These are phyloP conservation scores for Candida pini DNA, from an alignment of 805 yeast genomes.

Conservation along the genomic window DNA sequence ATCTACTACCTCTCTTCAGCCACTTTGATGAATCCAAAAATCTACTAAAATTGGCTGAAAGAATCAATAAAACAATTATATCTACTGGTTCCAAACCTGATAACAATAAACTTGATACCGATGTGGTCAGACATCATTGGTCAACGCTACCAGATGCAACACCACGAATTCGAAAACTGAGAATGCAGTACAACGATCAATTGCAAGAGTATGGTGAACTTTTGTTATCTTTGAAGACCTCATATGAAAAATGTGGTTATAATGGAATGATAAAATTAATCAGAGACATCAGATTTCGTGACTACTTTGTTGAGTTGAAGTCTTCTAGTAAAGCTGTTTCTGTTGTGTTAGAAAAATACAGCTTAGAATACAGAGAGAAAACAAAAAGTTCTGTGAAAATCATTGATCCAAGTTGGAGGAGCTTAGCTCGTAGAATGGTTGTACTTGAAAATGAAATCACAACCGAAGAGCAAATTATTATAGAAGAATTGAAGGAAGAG, in stretches of 20 bases:
- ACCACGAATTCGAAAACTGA: constrained; percentile 8
- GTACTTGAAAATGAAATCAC: constrained; percentile 41
- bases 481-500: constrained; percentile 41
- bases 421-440: constrained; percentile 45
- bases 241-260: constrained; percentile 17
- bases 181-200: constrained; percentile 16
- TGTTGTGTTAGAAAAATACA: constrained; percentile 8
- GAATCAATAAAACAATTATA: constrained; percentile 24
- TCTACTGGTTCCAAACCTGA: constrained; percentile 12
- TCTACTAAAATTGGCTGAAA: constrained; percentile 19
- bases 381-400: constrained; percentile 28
- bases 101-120: constrained; percentile 18
- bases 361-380: constrained; percentile 18
- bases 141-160: constrained; percentile 20
- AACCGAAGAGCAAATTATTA: constrained; percentile 47
- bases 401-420: constrained; percentile 43
- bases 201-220: constrained; percentile 7
- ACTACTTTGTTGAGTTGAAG: constrained; percentile 22
- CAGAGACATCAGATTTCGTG: constrained; percentile 22
- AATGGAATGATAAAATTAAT: constrained; percentile 19
- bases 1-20: constrained; percentile 17
- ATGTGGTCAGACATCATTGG: constrained; percentile 22
- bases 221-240: constrained; percentile 6
- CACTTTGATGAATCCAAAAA: constrained; percentile 9
- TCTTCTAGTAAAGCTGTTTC: constrained; percentile 22